A percentile compares a stretch with the other conserved stretches of the same genome.
Evolutionary conservation across 805 yeast species (phyloP).

Genomic region (Danielia oregonensis): DNA sequence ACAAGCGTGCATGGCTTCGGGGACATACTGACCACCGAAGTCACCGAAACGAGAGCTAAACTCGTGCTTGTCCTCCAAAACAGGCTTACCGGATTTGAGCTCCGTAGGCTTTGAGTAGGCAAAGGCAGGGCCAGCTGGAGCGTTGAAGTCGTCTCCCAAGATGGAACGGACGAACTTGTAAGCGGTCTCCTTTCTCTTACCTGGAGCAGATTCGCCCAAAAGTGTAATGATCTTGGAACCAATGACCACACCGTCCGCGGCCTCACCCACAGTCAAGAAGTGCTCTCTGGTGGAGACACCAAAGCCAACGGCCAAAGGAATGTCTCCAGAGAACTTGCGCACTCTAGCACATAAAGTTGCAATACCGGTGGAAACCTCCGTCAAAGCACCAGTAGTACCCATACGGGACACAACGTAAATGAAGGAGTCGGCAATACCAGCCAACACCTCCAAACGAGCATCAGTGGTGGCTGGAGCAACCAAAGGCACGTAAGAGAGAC

Average conservation of each 20-base stretch:
- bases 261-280: conserved; percentile 68
- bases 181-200: conserved; percentile 60
- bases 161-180: conserved; percentile 65
- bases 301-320: conserved; percentile 85
- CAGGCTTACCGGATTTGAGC: conserved; percentile 30
- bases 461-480: conserved; percentile 97
- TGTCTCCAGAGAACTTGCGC: conserved; percentile 65
- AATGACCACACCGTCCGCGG: conserved; percentile 94
- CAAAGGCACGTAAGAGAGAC: conserved; percentile 83
- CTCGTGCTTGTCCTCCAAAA: conserved; percentile 56
- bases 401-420: conserved; percentile 94
- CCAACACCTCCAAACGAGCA: conserved; percentile 73
- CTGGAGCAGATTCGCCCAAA: conserved; percentile 60
- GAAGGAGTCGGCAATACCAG: conserved; percentile 89
- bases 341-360: conserved; percentile 70
- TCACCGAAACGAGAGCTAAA: conserved; percentile 83
- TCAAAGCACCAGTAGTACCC: conserved; percentile 95
- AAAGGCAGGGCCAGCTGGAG: conserved; percentile 26
- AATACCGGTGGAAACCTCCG: conserved; percentile 59
- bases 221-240: conserved; percentile 81
- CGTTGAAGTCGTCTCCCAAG: conserved; percentile 49
- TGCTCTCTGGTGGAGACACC: conserved; percentile 96
- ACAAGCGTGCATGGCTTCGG: conserved; percentile 92
- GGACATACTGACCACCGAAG: conserved; percentile 98
- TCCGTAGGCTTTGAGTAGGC: conserved; percentile 11